Percentiles rank a stretch among this genome's conserved stretches.
Evolutionary conservation across 2,329 filamentous ascomycete genomes (phyloP).

Genomic region (Xylariaceae sp.): DNA sequence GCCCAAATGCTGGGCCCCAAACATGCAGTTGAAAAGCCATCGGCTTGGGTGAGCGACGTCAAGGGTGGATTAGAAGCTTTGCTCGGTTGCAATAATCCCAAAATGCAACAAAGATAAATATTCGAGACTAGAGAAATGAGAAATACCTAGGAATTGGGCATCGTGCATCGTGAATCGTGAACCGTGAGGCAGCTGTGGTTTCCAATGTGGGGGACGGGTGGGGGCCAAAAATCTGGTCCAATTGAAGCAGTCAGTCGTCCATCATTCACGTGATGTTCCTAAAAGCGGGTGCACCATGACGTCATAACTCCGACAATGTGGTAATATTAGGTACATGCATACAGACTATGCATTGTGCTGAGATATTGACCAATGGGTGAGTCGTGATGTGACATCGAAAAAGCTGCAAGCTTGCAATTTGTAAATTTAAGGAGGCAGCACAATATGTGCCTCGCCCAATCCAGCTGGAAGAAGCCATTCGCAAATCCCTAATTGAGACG

Average conservation of each 20-base stretch:
- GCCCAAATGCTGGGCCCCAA: slow-evolving; percentile 83
- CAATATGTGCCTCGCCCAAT: neutral
- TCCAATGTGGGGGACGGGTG: too few species aligned
- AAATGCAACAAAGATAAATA: neutral
- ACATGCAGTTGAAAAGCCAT: slow-evolving; percentile 71
- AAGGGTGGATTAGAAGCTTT: neutral
- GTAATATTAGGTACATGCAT: neutral
- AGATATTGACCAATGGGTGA: neutral
- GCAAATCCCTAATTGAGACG: neutral
- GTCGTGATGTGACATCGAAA: neutral
- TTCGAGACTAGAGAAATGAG: neutral
- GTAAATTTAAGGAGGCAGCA: neutral
- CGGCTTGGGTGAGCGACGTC: neutral
- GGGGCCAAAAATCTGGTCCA: too few species aligned
- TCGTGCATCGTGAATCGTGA: neutral
- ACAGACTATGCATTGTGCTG: too few species aligned
- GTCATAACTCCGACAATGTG: neutral
- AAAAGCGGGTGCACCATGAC: too few species aligned
- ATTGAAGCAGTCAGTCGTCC: too few species aligned
- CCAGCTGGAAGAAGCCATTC: neutral
- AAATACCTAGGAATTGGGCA: too few species aligned
- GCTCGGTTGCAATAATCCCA: neutral
- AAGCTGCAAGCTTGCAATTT: neutral
- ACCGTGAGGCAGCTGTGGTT: too few species aligned
- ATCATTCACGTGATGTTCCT: too few species aligned